Evolutionary conservation across 2,329 filamentous ascomycete genomes (phyloP), one percentile per base, ranked within the genome.

Genomic region (Phaeophleospora eucalypticola): DNA sequence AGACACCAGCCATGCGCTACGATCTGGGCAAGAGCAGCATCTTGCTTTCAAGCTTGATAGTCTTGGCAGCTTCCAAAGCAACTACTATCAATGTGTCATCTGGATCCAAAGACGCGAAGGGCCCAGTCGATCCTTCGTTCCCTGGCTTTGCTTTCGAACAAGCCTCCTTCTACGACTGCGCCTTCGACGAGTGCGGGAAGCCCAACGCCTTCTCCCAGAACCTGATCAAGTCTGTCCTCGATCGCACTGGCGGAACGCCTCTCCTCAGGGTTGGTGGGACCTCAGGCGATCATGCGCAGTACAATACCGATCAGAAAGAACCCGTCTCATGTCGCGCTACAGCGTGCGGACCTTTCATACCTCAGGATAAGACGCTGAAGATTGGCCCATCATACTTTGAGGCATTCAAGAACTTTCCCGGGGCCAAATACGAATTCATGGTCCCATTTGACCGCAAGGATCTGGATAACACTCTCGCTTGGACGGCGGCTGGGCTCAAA

Each of bases 141-240:
- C 17, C 38, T 7, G 42, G 29, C 9, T 32, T 45, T 7, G 37
- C 46, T 8, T 49, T 49, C 19, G 46, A 49, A 33, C 32, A 36
- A 4, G 35, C 46, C 3, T 46, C 47, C 15, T 49, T 49, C 37
- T 46, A 49, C 42, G 46, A 37, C 42, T 37, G 42, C 21, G 43
- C 47, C 24, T 41, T 49, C 27, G 39, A 45, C 29, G 43, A 36
- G 16, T 33, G 21, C 12, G 41, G 41, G 19, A 45, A 42, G 4
- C 46, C 46, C 10, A 49, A 49, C 19, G 21, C 36, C 2, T 49
- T 46, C 38, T 40, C 34, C 29, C 21, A 40, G 21, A 49, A 49
- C 17, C 33, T 49, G 19, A 49, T 46, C 34, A 27, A 46, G 2
- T 42, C 19, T 9, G 46, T 49, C 33, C 18, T 42, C 16, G 27